Evolutionary conservation across 2,329 filamentous ascomycete species (phyloP), one percentile per base, ranked within the genome.

Genomic region (Diaporthe vexans): DNA sequence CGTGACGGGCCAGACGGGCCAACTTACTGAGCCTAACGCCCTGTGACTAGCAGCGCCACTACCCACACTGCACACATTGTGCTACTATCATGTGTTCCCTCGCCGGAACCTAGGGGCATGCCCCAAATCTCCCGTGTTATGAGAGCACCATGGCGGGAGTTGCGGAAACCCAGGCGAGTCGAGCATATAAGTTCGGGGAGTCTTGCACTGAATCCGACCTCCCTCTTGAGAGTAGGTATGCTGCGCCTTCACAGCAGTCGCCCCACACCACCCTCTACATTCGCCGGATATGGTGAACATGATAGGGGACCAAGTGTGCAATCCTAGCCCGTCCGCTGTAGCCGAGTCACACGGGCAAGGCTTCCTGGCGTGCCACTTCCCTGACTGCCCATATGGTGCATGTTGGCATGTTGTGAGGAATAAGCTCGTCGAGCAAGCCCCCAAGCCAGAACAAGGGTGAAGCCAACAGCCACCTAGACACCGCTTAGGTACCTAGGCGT

Each of bases 81-180:
- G 40, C 37, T 57, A 68, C 61, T 40, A 58, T 58, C 65, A 61
- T 74, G 51, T 46, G 56, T 71, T 52, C 63, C 63, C 46, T 67
- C 46, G 37, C 29, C 46, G n/a, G 35, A 52, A 7, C 43, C 63
- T n/a, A 51, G 43, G 43, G 29, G 29, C 21, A 37, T 37, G 63
- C 7, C 46, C 43, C 46, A 26, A 4, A 37, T 29, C 19, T 19
- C n/a, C n/a, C 10, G 24, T 26, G 7, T 37, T 29, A n/a, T 35
- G 29, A 67, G 29, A n/a, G n/a, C 63, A 52, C 61, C 61, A 51
- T 29, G 19, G 29, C 61, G 43, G 61, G 26, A 51, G 61, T 67
- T 46, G 29, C 61, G 61, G 61, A 65, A 65, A 33, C 17, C 40
- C 43, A 51, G 43, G 46, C 61, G 37, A 24, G 21, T 4, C 48